Base-by-base conservation (phyloP, 192 early-diverging fungal genomes). In the Gigaspora rosea region DNA sequence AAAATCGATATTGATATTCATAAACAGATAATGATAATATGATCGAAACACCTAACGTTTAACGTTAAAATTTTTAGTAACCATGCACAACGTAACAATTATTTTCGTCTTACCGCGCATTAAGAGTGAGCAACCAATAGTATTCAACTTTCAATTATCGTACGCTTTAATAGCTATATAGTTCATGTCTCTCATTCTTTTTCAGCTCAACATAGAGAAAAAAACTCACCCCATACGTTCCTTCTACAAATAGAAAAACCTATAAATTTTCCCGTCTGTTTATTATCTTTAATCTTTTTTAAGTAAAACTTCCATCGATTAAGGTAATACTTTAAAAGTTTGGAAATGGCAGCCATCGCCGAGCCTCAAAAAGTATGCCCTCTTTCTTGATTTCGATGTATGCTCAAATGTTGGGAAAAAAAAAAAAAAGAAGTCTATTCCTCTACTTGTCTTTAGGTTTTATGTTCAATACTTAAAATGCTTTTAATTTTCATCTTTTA, bases 291-390 rank as follows among this genome's bases (percentile, higher is more conserved):
- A 27, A 27, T 66, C 36, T 16, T 41, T 16, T 41, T 10, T n/a
- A 66, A 47, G 11, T 47, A 41, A 6, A 64, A 64, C 16, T 9
- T 47, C 36, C 32, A 66, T 32, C 18, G 18, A 66, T 41, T 41
- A 18, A 66, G 18, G n/a, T n/a, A 46, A 20, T 8, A 18, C 12
- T 35, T 35, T 11, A 27, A 22, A 20, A 59, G 27, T 66, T 33
- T 13, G 32, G 48, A 49, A 13, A 74, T 78, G 70, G 71, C 56
- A 20, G 18, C 77, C 41, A 12, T 64, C 4, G 69, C 71, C 1
- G 77, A 78, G 20, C 75, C 70, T 52, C 69, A 78, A 73, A 78
- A 78, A 32, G 70, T 73, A 73, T 3, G 9, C 36, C 8, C 20
- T 10, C 33, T 49, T 7, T 71, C n/a, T 49, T 66, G 11, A 8